Evolutionary conservation across 805 yeast species (phyloP).

Genomic region (Yarrowia bubula): DNA sequence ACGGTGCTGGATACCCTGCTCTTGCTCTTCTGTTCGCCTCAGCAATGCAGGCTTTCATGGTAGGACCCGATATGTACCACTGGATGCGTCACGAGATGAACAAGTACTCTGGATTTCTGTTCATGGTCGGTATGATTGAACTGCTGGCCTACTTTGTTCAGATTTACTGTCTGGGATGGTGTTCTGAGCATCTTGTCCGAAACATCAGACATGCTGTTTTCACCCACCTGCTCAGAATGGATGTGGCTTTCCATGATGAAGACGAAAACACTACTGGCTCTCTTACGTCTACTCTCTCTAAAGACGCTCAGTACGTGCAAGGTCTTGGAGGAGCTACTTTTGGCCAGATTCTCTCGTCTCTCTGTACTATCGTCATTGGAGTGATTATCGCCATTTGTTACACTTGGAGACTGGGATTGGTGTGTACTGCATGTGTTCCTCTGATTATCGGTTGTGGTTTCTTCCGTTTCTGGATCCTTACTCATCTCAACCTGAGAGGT

Average conservation of each 20-base stretch:
- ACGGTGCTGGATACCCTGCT: constrained; percentile 43
- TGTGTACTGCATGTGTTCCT: constrained; percentile 43
- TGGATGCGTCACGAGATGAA: constrained; percentile 41
- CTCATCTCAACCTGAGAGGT: constrained; percentile 40
- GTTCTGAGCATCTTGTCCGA: constrained; percentile 40
- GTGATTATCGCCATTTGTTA: constrained; percentile 42
- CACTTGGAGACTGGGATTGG: constrained; percentile 44
- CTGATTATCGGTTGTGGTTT: constrained; percentile 44
- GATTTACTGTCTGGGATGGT: constrained; percentile 33
- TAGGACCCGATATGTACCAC: constrained; percentile 35
- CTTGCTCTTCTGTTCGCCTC: constrained; percentile 43
- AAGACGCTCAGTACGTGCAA: constrained; percentile 43
- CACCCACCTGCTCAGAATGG: constrained; percentile 41
- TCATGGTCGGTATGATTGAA: constrained; percentile 40
- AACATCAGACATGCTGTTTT: constrained; percentile 39
- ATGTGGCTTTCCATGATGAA: constrained; percentile 41
- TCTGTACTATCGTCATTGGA: constrained; percentile 43
- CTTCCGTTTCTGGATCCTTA: constrained; percentile 40
- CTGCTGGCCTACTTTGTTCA: constrained; percentile 34
- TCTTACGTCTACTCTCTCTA: constrained; percentile 41
- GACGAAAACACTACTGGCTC: constrained; percentile 43
- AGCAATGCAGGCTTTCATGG: constrained; percentile 40
- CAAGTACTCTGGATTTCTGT: constrained; percentile 39
- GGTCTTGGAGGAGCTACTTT: constrained; percentile 45
- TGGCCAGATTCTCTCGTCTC: constrained; percentile 42